A percentile compares a stretch with the other conserved stretches of the same genome.
phyloP scores from a whole-genome alignment of 352 stramenopile genomes.

The Pythium sp. region DNA sequence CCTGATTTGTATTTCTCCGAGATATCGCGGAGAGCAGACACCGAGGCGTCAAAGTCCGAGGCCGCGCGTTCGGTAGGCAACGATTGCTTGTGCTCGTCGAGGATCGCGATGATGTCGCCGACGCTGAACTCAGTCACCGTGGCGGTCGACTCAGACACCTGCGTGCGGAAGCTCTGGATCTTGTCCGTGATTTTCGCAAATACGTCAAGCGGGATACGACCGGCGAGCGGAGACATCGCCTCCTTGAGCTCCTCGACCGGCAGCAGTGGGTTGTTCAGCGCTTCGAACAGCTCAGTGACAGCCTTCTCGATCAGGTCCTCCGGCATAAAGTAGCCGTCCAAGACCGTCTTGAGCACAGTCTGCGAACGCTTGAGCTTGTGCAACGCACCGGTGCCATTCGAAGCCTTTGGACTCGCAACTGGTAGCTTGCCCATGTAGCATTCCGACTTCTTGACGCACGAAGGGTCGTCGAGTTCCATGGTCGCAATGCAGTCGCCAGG shows the following conservation, averaged over 20 bases:
- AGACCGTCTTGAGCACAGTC: conserved; percentile 86
- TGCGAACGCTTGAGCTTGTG: conserved; percentile 79
- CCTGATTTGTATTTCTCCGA: conserved; percentile 75
- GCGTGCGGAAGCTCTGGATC: conserved; percentile 68
- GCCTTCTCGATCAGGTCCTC: conserved; percentile 84
- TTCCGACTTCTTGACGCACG: conserved; percentile 93
- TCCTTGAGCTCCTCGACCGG: conserved; percentile 96
- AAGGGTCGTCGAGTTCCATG: conserved; percentile 97
- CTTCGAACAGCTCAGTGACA: conserved; percentile 83
- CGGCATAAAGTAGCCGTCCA: conserved; percentile 92
- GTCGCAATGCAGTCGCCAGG: conserved; percentile 96
- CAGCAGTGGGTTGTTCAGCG: conserved; percentile 67
- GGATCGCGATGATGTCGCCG: conserved; percentile 44
- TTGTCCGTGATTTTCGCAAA: conserved; percentile 89
- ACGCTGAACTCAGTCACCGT: conserved; percentile 50
- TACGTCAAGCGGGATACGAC: conserved; percentile 93
- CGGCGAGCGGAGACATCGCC: conserved; percentile 94
- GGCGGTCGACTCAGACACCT: conserved; percentile 28
- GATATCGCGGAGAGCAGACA: conserved; percentile 74
- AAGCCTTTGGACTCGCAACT: conserved; percentile 23
- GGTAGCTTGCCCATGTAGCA: conserved; percentile 89
- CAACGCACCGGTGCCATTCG: conserved; percentile 44
- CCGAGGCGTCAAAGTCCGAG: conserved; percentile 67
- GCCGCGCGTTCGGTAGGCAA: conserved; percentile 50
- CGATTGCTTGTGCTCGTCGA: conserved; percentile 65